Base-by-base conservation (phyloP, 441 rosid genomes). In the Euphorbia schlechtendalii region DNA sequence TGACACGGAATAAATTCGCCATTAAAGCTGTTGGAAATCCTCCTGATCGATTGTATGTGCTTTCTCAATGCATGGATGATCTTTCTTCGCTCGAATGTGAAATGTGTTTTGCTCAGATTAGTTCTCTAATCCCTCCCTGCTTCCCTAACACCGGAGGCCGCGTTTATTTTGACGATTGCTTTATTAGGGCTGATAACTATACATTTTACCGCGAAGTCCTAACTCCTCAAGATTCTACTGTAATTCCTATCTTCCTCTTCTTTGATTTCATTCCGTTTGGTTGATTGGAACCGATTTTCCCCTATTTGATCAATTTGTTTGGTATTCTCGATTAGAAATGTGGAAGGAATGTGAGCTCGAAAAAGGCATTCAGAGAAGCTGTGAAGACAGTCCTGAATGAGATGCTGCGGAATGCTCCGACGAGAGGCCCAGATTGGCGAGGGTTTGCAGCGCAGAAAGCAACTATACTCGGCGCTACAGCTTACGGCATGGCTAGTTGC, bases 51-150 rank as follows among this genome's bases (percentile, higher is more conserved):
- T 18, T 74, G 66, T 74, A 64, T 30, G 52, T 74, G 32, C 63
- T 86, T 57, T 65, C 81, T 6, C 86, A 82, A 63, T 85, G 88
- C 74, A 72, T 80, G 76, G 81, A 66, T 63, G 83, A 86, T 77
- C 85, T 83, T 41, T 67, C 78, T 0, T 18, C 60, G 0, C 66
- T 59, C 3, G 86, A 86, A 65, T 86, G 88, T 45, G 57, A 8
- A 20, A 2, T 58, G 4, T 86, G 91, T 67, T 80, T 79, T 65
- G 14, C 66, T 5, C 75, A 78, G 38, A 78, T 81, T 32, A 61
- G 64, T 25, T 70, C 68, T 17, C 69, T 78, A 45, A 65, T 80
- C 59, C 65, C 72, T n/a, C 60, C 55, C 2, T 83, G 86, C 72
- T 72, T 82, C 46, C 83, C 88, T 1, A 48, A 70, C 63, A 67